A percentile compares a stretch with the other conserved stretches of the same genome.
Conservation (phyloP, 1,139 yeast species). For the Kodamaea sp. region DNA sequence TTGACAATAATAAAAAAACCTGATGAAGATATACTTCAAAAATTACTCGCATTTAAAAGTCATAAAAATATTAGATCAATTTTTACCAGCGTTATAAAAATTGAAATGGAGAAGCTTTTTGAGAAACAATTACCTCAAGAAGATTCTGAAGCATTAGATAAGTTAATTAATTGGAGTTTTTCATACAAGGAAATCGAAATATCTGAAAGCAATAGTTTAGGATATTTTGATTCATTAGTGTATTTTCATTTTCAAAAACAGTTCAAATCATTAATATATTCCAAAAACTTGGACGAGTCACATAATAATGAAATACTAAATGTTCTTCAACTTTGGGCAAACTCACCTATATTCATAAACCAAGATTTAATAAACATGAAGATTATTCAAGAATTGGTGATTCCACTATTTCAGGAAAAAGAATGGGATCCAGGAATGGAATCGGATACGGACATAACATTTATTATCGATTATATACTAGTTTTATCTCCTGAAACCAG, state of each 20-base stretch:
- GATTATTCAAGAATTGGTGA: slow-evolving; percentile 16
- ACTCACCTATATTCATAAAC: slow-evolving; percentile 15
- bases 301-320: slow-evolving; percentile 11
- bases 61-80: slow-evolving; percentile 6
- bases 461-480: slow-evolving; percentile 19
- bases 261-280: slow-evolving; percentile 3
- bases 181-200: slow-evolving; percentile 13
- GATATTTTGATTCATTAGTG: slow-evolving; percentile 11
- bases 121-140: slow-evolving; percentile 7
- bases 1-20: slow-evolving; percentile 4
- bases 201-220: slow-evolving; percentile 1
- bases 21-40: neutral
- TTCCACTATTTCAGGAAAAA: slow-evolving; percentile 15
- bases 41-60: slow-evolving; percentile 1
- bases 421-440: slow-evolving; percentile 15
- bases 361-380: slow-evolving; percentile 13
- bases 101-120: slow-evolving; percentile 10
- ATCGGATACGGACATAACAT: slow-evolving; percentile 7
- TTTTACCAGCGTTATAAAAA: slow-evolving; percentile 10
- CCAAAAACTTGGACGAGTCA: slow-evolving; percentile 2
- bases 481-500: slow-evolving; percentile 15
- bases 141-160: slow-evolving; percentile 6
- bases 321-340: slow-evolving; percentile 14
- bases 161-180: slow-evolving; percentile 16
- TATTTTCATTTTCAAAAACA: slow-evolving; percentile 6